Conservation (phyloP, 2,329 filamentous ascomycete genomes). For the Penicillium concentricum region DNA sequence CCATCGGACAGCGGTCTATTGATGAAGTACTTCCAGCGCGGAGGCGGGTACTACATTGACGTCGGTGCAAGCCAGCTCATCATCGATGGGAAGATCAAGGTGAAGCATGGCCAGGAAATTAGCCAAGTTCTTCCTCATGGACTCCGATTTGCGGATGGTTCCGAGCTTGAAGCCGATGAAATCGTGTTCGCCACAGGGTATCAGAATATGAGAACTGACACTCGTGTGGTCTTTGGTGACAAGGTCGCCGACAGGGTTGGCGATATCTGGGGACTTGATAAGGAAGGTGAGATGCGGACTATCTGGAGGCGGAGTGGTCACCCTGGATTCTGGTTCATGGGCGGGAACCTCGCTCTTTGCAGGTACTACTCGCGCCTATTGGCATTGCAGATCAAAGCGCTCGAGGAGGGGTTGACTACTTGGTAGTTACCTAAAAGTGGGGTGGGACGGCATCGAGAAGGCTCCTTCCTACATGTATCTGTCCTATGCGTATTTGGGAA, state of each 20-base stretch:
- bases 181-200: conserved; percentile 61
- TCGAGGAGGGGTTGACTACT: conserved; percentile 32
- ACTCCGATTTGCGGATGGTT: conserved; percentile 56
- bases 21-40: conserved; percentile 63
- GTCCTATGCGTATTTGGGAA: too few relatives aligned
- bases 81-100: conserved; percentile 61
- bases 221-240: conserved; percentile 61
- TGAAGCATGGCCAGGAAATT: conserved; percentile 64
- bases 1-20: conserved; percentile 58
- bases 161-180: conserved; percentile 61
- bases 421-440: conserved; percentile 3
- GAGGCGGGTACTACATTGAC: conserved; percentile 70
- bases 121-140: conserved; percentile 51
- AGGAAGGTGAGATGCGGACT: conserved; percentile 54
- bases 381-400: conserved; percentile 52
- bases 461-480: neutral
- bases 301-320: conserved; percentile 64
- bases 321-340: conserved; percentile 67
- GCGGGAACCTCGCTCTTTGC: conserved; percentile 63
- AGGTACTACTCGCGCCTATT: conserved; percentile 59
- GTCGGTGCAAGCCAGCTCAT: conserved; percentile 64
- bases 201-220: conserved; percentile 66
- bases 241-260: conserved; percentile 58
- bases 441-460: neutral
- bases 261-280: conserved; percentile 63